phyloP scores from a whole-genome alignment of 345 rosid genomes.

The Fremontodendron californicum region DNA sequence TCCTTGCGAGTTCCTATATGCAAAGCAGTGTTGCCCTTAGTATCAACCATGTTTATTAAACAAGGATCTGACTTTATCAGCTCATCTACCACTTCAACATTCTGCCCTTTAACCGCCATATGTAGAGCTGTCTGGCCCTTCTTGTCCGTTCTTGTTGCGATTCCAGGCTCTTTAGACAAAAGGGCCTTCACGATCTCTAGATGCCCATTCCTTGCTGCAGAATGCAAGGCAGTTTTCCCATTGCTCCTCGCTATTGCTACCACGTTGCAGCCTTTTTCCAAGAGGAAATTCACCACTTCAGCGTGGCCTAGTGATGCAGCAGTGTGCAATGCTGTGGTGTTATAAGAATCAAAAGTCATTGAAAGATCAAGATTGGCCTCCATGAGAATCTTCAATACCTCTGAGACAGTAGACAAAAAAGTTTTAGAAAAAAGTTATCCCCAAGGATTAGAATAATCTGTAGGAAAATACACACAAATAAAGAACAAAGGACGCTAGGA shows the following conservation, averaged over 20 bases:
- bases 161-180: constrained; percentile 49
- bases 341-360: constrained; percentile 67
- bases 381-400: constrained; percentile 56
- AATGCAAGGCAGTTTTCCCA: constrained; percentile 78
- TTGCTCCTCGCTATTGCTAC: constrained; percentile 64
- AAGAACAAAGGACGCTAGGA: neutral
- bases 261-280: constrained; percentile 55
- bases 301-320: constrained; percentile 82
- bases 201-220: constrained; percentile 87
- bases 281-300: constrained; percentile 55
- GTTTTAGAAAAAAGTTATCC: neutral
- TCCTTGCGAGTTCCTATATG: constrained; percentile 75
- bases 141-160: constrained; percentile 56
- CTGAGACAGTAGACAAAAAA: constrained; percentile 32
- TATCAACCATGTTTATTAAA: constrained; percentile 61
- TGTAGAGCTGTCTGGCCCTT: constrained; percentile 89
- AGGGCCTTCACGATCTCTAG: constrained; percentile 64
- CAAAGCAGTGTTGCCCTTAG: constrained; percentile 76
- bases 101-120: constrained; percentile 91
- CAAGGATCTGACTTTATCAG: constrained; percentile 44
- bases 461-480: neutral
- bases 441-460: constrained; percentile 1
- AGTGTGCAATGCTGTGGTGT: constrained; percentile 76
- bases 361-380: constrained; percentile 61
- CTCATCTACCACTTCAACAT: constrained; percentile 50